Conservation (phyloP, 2,329 filamentous ascomycete genomes). For the Orbilia brochopaga region DNA sequence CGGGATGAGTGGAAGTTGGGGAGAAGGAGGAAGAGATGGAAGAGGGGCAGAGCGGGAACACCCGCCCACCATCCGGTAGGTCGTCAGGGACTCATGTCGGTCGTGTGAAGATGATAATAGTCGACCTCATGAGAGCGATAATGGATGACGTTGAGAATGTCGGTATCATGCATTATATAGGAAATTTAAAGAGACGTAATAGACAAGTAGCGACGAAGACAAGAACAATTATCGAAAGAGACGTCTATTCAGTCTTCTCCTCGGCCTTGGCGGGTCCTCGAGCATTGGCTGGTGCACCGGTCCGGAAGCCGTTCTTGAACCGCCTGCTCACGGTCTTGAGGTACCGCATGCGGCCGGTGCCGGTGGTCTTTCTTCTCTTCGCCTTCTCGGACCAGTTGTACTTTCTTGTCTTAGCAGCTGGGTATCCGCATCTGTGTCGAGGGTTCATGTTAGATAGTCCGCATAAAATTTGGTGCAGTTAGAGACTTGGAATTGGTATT, state of each 20-base stretch:
- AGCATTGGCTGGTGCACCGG: conserved; percentile 81
- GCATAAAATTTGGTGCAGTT: neutral
- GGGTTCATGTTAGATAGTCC: conserved; percentile 12
- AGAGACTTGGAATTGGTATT: neutral
- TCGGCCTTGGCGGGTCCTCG: conserved; percentile 66
- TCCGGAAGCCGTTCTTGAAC: conserved; percentile 98
- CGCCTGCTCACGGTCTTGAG: conserved; percentile 88
- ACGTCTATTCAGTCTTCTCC: conserved; percentile 53
- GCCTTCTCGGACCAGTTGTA: conserved; percentile 99
- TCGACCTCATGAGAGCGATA: conserved; percentile 22
- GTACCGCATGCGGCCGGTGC: conserved; percentile 93
- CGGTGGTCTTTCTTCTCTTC: conserved; percentile 99
- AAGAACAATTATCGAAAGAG: conserved; percentile 15
- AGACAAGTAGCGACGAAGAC: conserved; percentile 10
- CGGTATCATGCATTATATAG: conserved; percentile 51
- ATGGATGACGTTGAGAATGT: conserved; percentile 22
- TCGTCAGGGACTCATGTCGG: neutral
- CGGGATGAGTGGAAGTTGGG: conserved; percentile 14
- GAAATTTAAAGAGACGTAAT: conserved; percentile 12
- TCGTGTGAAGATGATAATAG: neutral
- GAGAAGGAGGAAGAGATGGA: neutral
- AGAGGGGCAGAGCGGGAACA: neutral
- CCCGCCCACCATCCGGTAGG: conserved; percentile 32
- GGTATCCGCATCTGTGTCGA: conserved; percentile 80
- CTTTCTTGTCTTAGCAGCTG: conserved; percentile 94